Evolutionary conservation across 345 rosid species (phyloP), one percentile per base, ranked within the genome.

Genomic region (Ceriops decandra): DNA sequence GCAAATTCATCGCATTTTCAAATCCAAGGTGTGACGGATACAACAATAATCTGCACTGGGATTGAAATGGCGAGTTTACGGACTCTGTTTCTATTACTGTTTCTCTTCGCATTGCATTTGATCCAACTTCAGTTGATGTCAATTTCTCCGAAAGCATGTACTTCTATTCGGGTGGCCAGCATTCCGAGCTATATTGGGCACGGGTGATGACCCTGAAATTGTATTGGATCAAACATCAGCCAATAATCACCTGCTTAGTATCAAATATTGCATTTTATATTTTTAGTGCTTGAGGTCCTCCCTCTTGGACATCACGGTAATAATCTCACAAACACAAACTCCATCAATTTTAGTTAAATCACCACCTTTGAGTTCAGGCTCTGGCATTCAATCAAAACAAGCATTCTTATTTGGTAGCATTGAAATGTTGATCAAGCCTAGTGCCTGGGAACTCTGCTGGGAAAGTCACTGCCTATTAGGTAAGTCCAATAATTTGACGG

Each of bases 381-480:
- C 93, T 22, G 89, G 80, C 38, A 81, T 84, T 77, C 77, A 73
- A 74, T 80, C 91, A 36, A 89, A 87, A 73, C 72, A 72, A 68
- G 62, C 85, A 32, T 88, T 86, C 70, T 80, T 91, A 79, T 86
- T 84, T 67, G 89, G 97, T 77, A 89, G 87, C 71, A 74, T 86
- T n/a, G 83, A 91, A 64, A 86, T 89, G 93, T 76, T 85, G 49
- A 87, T 91, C 82, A 89, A 91, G 81, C 82, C 82, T 86, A 76
- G 90, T 87, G 26, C 90, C 96, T 6, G 87, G 91, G n/a, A 79
- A 89, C 73, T 86, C 97, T 57, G 97, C 97, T 1, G 93, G 97
- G 76, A 91, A 90, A 21, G 89, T 89, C 67, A 77, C 86, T 24
- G 87, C 93, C 59, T 86, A 86, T 71, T 85, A 87, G 31, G 93